Base-by-base conservation (phyloP, 2,329 filamentous ascomycete genomes). In the Penicillium sp. region DNA sequence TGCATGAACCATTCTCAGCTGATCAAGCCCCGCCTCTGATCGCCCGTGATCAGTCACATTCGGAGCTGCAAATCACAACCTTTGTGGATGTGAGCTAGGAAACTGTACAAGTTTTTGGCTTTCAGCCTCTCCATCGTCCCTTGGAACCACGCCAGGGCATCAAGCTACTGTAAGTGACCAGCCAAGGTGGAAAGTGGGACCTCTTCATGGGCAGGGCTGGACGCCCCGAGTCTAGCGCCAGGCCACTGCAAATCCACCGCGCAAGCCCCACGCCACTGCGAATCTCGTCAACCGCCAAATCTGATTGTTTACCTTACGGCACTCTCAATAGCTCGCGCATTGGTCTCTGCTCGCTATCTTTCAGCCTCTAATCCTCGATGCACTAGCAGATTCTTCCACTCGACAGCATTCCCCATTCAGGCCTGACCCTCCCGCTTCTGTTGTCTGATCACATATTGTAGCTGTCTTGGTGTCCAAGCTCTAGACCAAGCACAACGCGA, bases 21-120 rank as follows among this genome's bases (percentile, higher is more conserved):
- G 46, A 35, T 49, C 31, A 7, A 7, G 46, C 18, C 43, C 24
- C n/a, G 46, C 46, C n/a, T 35, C 46, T 10, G 27, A 49, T 49
- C 31, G 33, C 43, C 43, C 6, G 31, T 35, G 56, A 59, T 52
- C 31, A 7, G 50, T 59, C 56, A 59, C 56, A 59, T 59, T 39
- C 33, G 52, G 47, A 6, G 6, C 27, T 22, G 31, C 35, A 33
- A 50, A 36, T 36, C 31, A 19, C 31, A 18, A 46, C 24, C 7
- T 6, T 46, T 46, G 6, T 31, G 22, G 7, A 16, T 16, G 9
- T 6, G 16, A 24, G 11, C 14, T 27, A 14, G 22, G 22, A n/a
- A 22, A 27, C 16, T 14, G 7, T 44, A 27, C 6, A 10, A 9
- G 3, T 27, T 44, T 46, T n/a, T 46, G 24, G n/a, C 24, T 31